Base-by-base conservation (phyloP, 306 rosid genomes). In the Casuarina cunninghamiana region DNA sequence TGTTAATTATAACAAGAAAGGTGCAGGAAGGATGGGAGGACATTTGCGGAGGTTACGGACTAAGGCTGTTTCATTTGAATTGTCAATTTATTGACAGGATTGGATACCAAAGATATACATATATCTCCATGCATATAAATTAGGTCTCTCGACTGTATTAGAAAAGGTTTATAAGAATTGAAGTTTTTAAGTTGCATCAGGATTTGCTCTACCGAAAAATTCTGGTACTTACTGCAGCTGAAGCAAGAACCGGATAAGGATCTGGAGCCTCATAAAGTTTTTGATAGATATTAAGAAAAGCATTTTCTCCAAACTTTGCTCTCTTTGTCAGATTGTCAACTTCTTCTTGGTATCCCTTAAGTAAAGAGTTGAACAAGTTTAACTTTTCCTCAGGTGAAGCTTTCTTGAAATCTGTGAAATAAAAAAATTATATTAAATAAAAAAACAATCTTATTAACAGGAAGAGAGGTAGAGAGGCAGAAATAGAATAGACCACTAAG, bases 261-360 rank as follows among this genome's bases (percentile, higher is more conserved):
- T 95, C 99, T 32, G 99, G 98, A 74, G 97, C 97, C 92, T 95
- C 99, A 35, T 93, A 93, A 75, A 95, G 89, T 82, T 91, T 93
- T 78, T 95, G 99, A 78, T 95, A 95, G 81, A 95, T 93, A 84
- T 95, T 87, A 83, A 95, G 99, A 70, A 95, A 95, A 75, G 99
- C 91, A 90, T 95, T 95, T 87, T 95, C 99, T 77, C 97, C 99
- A 84, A 88, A 93, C 74, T 95, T 95, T 0, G 98, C 97, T 82
- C 97, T 82, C 93, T 91, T 95, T 4, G 99, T 95, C 60, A 95
- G 88, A 77, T 95, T 95, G 60, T 95, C 97, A 81, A 95, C 97
- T 90, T 93, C 99, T 81, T 93, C 99, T 82, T 95, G 97, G 83
- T 89, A 95, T 68, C 94, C 91, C 89, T 88, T 93, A 71, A 93